Evolutionary conservation across 179 eudicot species (phyloP).

Genomic region (Amaranthus tricolor): DNA sequence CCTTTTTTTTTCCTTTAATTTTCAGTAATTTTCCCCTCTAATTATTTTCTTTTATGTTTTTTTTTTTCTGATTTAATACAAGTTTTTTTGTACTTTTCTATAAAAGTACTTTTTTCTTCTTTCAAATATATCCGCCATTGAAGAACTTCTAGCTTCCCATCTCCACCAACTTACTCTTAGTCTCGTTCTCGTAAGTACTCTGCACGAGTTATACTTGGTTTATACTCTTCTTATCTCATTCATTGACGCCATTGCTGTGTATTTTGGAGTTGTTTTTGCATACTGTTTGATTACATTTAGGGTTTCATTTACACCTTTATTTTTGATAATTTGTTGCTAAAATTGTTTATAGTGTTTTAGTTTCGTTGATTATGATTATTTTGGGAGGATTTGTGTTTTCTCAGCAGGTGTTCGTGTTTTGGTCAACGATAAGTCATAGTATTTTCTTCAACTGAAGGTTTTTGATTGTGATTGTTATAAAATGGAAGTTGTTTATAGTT

Average conservation of each 20-base stretch:
- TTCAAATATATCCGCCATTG: constrained; percentile 41
- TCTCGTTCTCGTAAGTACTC: constrained; percentile 28
- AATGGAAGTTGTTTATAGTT: constrained; percentile 64
- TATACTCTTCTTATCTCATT: constrained; percentile 4
- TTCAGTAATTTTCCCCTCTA: not conserved
- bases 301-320: constrained; percentile 19
- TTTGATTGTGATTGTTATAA: constrained; percentile 14
- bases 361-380: constrained; percentile 9
- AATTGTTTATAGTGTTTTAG: not conserved
- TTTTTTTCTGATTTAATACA: too few relatives aligned
- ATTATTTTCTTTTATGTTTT: not conserved
- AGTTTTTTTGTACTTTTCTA: too few relatives aligned
- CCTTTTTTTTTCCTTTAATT: constrained; percentile 19
- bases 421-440: constrained; percentile 27
- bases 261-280: not conserved
- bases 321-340: not conserved
- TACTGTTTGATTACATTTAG: not conserved
- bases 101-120: not conserved
- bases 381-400: constrained; percentile 16
- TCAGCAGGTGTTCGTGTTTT: constrained; percentile 19
- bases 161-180: constrained; percentile 10
- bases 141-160: constrained; percentile 24
- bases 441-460: constrained; percentile 13
- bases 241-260: not conserved
- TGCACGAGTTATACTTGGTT: not conserved